Conservation (phyloP, 2,329 filamentous ascomycete genomes). For the Fusarium musae region DNA sequence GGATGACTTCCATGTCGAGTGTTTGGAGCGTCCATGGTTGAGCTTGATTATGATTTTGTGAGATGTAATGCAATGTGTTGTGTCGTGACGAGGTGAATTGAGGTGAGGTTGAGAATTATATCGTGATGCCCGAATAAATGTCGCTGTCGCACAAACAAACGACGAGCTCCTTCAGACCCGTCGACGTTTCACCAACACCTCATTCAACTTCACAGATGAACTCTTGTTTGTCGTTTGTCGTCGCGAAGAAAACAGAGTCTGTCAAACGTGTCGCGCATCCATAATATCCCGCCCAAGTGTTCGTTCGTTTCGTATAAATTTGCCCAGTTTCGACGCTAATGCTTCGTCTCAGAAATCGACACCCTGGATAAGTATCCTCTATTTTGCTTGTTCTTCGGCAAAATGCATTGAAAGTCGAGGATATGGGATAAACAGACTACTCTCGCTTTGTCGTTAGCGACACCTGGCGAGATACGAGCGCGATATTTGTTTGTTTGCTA, state of each 20-base stretch:
- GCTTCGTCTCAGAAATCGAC: neutral
- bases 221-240: neutral
- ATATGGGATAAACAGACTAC: neutral
- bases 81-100: neutral
- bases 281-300: constrained; percentile 4
- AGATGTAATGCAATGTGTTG: neutral
- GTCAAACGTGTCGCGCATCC: neutral
- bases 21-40: constrained; percentile 35
- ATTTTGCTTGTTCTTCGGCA: neutral
- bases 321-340: neutral
- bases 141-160: neutral
- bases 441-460: neutral
- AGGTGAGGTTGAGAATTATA: neutral
- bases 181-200: neutral
- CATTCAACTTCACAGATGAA: neutral
- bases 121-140: neutral
- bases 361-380: neutral
- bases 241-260: neutral
- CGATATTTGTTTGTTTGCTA: neutral
- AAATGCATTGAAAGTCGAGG: neutral
- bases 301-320: constrained; percentile 19
- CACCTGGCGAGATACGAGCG: neutral
- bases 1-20: constrained; percentile 38
- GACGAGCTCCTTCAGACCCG: neutral
- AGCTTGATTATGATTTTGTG: neutral